phyloP scores from a whole-genome alignment of 2,329 filamentous ascomycete genomes.

The Hypoxylon rubiginosum region DNA sequence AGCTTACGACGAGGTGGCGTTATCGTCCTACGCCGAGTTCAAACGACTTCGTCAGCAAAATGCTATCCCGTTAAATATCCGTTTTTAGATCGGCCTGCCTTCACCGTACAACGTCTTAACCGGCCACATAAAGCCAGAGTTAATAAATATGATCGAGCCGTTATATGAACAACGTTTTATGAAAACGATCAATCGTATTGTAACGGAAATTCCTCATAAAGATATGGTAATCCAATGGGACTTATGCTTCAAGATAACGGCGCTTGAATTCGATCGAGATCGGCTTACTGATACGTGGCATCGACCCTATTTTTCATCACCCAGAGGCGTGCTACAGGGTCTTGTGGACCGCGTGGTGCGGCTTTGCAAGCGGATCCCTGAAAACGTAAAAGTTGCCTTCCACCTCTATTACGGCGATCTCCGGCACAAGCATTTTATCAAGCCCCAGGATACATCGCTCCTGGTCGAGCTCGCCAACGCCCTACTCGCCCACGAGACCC shows the following conservation, averaged over 20 bases:
- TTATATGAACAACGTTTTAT: constrained; percentile 44
- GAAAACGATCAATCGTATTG: constrained; percentile 40
- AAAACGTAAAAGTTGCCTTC: constrained; percentile 43
- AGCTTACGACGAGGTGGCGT: constrained; percentile 42
- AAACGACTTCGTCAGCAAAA: constrained; percentile 42
- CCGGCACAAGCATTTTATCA: constrained; percentile 43
- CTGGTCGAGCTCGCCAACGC: constrained; percentile 43
- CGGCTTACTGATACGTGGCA: constrained; percentile 33
- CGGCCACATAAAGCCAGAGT: constrained; percentile 41
- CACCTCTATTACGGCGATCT: constrained; percentile 48
- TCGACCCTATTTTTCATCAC: constrained; percentile 36
- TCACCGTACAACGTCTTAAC: constrained; percentile 43
- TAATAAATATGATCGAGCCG: constrained; percentile 38
- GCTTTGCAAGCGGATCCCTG: constrained; percentile 38
- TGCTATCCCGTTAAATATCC: constrained; percentile 36
- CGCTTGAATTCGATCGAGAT: constrained; percentile 43
- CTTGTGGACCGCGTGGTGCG: constrained; percentile 44
- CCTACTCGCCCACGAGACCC: constrained; percentile 38
- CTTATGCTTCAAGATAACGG: constrained; percentile 45
- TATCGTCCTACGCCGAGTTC: constrained; percentile 44
- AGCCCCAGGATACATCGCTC: constrained; percentile 41
- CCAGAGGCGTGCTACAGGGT: constrained; percentile 37
- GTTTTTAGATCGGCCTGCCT: constrained; percentile 44
- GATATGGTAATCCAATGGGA: constrained; percentile 48
- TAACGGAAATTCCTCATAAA: constrained; percentile 36